Conservation (phyloP, 805 yeast genomes). For the Yarrowia alimentaria region DNA sequence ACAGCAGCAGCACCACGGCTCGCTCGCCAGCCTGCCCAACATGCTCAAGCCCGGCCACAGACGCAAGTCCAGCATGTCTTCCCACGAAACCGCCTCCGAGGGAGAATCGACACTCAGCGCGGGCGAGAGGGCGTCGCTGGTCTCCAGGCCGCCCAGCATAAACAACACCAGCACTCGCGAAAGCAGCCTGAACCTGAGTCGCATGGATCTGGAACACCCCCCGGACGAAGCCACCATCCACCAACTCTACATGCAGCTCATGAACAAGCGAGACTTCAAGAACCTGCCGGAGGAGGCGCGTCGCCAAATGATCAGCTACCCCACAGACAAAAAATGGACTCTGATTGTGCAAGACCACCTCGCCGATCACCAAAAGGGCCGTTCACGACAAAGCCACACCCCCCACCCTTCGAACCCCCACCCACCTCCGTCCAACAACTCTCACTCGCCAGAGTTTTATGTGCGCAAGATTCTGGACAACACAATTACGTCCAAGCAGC, state of each 20-base stretch:
- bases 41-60: conserved; percentile 17
- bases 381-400: conserved; percentile 39
- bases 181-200: background rate
- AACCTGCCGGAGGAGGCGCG: conserved; percentile 69
- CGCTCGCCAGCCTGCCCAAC: conserved; percentile 19
- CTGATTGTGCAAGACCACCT: conserved; percentile 81
- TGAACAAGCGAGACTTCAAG: conserved; percentile 71
- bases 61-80: conserved; percentile 9
- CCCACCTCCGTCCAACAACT: conserved; percentile 29
- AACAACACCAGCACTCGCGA: conserved; percentile 1
- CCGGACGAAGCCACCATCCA: conserved; percentile 64
- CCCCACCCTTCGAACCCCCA: conserved; percentile 12
- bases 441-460: conserved; percentile 67
- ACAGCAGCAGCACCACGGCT: conserved; percentile 26
- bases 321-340: conserved; percentile 85
- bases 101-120: conserved; percentile 3
- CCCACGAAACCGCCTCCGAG: conserved; percentile 15
- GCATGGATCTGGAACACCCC: conserved; percentile 58
- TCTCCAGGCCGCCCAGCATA: conserved; percentile 5
- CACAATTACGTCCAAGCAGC: conserved; percentile 62
- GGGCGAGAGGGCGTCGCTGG: too few species aligned
- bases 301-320: conserved; percentile 70
- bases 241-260: conserved; percentile 69
- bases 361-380: conserved; percentile 63
- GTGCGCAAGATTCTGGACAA: conserved; percentile 72